Evolutionary conservation across 306 rosid genomes (phyloP), one percentile per base, ranked within the genome.

Genomic region (Begonia fuchsioides): DNA sequence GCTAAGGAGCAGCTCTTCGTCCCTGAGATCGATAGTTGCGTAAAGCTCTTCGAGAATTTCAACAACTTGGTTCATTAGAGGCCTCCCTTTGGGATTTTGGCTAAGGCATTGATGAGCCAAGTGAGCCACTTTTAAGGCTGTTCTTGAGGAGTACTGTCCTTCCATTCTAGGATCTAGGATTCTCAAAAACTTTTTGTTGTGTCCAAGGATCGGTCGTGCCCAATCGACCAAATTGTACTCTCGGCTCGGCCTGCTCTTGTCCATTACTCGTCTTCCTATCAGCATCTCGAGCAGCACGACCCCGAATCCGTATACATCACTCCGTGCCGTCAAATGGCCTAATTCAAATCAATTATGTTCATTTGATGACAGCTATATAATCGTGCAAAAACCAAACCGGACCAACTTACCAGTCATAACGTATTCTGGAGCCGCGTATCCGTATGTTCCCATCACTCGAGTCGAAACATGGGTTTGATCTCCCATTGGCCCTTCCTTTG

Each of bases 401-500:
- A 58, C 48, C 13, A 53, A 68, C 90, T 65, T 63, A 81, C 90
- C 90, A 47, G 90, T 81, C 90, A 81, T 81, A 61, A 81, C 81
- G 63, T 81, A 81, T 68, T 81, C 86, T 7, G 86, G 86, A 39
- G 86, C 93, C 49, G 86, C 86, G 66, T 81, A 81, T 58, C 85
- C 93, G 49, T 77, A 81, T 44, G 93, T 81, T 47, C 93, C 86
- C 93, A 81, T 81, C 62, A 81, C 93, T 61, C 93, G 60, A 44
- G 86, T 77, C 64, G 93, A 81, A 65, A 81, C 93, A 62, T 81
- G 86, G 51, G 93, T 77, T 69, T 81, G 82, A 58, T 77, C 93
- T 41, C 86, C 86, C 80, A 77, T 77, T 4, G 93, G 92, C 17
- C 92, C 85, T 73, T 74, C 92, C 78, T 81, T 81, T 43, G 85